Conservation (phyloP, 1,284 basidiomycete genomes). For the Trametes sp. region DNA sequence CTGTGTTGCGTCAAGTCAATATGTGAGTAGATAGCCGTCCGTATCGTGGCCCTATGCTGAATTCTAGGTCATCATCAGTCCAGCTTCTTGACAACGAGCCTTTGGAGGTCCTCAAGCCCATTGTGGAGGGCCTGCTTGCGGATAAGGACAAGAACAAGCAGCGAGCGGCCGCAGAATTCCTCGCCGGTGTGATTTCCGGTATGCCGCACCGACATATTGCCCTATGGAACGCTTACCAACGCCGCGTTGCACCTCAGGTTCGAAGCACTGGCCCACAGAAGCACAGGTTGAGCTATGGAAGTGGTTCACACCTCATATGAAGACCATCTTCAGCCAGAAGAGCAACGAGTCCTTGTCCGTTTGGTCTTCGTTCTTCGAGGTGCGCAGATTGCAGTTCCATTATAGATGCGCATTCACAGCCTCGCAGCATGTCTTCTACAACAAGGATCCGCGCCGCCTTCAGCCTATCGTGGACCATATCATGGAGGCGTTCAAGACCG, state of each 20-base stretch:
- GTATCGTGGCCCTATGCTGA: not conserved
- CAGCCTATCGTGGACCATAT: slow-evolving; percentile 83
- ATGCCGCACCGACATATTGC: slow-evolving; percentile 15
- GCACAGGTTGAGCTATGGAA: slow-evolving; percentile 80
- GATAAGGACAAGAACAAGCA: slow-evolving; percentile 84
- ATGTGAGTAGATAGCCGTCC: slow-evolving; percentile 50
- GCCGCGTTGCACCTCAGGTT: no score
- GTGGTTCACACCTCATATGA: slow-evolving; percentile 81
- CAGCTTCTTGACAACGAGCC: slow-evolving; percentile 75
- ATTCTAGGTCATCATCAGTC: slow-evolving; percentile 48
- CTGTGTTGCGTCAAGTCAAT: slow-evolving; percentile 78
- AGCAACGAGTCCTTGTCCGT: slow-evolving; percentile 72
- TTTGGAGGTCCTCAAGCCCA: slow-evolving; percentile 60
- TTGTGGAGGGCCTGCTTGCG: slow-evolving; percentile 59
- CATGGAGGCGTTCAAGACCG: slow-evolving; percentile 62
- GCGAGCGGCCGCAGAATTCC: slow-evolving; percentile 86
- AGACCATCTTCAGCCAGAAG: slow-evolving; percentile 69
- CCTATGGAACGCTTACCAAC: no score
- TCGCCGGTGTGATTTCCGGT: slow-evolving; percentile 82
- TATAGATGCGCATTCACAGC: slow-evolving; percentile 1
- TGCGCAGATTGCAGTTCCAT: slow-evolving; percentile 37
- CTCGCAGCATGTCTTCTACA: slow-evolving; percentile 72
- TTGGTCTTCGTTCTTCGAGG: slow-evolving; percentile 77
- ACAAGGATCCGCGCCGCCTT: slow-evolving; percentile 85
- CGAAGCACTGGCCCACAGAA: slow-evolving; percentile 87